A percentile compares a stretch with the other conserved stretches of the same genome.
Evolutionary conservation across 78 protist species (phyloP).

Genomic region (Speleostelium caveatum): DNA sequence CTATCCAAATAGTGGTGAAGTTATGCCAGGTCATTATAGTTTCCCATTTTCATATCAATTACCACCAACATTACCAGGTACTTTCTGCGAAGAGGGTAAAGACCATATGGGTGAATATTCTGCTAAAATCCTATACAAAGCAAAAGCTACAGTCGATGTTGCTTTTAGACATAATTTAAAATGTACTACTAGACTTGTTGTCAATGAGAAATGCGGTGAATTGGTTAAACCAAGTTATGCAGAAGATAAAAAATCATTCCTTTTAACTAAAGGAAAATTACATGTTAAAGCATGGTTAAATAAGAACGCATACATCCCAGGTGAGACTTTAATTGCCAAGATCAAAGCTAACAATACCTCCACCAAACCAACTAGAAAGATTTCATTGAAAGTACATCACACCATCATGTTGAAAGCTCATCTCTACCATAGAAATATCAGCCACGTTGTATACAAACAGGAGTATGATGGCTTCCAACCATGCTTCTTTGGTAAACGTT

Average conservation of each 20-base stretch:
- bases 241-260: constrained; percentile 50
- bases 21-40: constrained; percentile 54
- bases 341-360: constrained; percentile 60
- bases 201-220: constrained; percentile 59
- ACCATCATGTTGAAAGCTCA: constrained; percentile 38
- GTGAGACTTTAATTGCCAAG: constrained; percentile 44
- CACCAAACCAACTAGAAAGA: constrained; percentile 30
- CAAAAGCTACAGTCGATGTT: constrained; percentile 66
- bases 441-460: constrained; percentile 32
- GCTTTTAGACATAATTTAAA: constrained; percentile 55
- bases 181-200: constrained; percentile 25
- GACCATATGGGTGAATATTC: constrained; percentile 22
- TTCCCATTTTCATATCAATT: constrained; percentile 78
- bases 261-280: constrained; percentile 62
- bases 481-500: constrained; percentile 77
- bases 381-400: constrained; percentile 55
- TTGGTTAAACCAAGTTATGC: constrained; percentile 53
- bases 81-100: constrained; percentile 74
- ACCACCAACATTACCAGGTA: constrained; percentile 78
- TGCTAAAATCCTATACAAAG: constrained; percentile 68
- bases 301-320: constrained; percentile 78
- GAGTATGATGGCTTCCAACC: constrained; percentile 60
- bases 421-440: constrained; percentile 40
- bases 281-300: constrained; percentile 55
- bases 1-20: constrained; percentile 45